Evolutionary conservation across 2,329 filamentous ascomycete species (phyloP).

Genomic region (Pseudocercospora vitis): DNA sequence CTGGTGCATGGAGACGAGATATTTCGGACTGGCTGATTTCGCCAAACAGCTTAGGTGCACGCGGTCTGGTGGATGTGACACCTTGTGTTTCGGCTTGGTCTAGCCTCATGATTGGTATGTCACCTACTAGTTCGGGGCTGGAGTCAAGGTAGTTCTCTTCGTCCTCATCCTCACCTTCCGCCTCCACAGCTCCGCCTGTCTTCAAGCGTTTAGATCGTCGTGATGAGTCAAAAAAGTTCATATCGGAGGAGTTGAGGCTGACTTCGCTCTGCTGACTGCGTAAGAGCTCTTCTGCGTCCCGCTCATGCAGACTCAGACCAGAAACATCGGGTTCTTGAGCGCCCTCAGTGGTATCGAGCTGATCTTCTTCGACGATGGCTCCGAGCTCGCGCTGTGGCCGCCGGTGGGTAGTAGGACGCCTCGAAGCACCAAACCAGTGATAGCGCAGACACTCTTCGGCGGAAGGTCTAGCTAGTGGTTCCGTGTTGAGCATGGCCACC

Average conservation of each 20-base stretch:
- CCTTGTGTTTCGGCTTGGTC: constrained; percentile 3
- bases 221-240: constrained; percentile 39
- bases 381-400: constrained; percentile 36
- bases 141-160: constrained; percentile 37
- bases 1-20: constrained; percentile 38
- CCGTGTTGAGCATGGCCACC: constrained; percentile 73
- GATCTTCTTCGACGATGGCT: constrained; percentile 57
- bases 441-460: constrained; percentile 69
- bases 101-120: constrained; percentile 34
- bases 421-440: constrained; percentile 65
- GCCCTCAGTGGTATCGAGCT: constrained; percentile 52
- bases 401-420: constrained; percentile 24
- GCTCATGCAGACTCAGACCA: constrained; percentile 62
- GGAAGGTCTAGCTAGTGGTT: constrained; percentile 74
- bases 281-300: constrained; percentile 13
- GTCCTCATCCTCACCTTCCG: constrained; percentile 37
- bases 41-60: constrained; percentile 55
- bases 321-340: constrained; percentile 57
- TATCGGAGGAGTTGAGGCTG: constrained; percentile 40
- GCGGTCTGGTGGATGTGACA: constrained; percentile 19
- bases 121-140: constrained; percentile 41
- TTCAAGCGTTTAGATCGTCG: constrained; percentile 49
- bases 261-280: constrained; percentile 32
- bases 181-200: constrained; percentile 41
- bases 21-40: constrained; percentile 60